These are phyloP conservation scores for Puccinia novopanici DNA, from an alignment of 1,284 basidiomycete genomes.

Conservation along the genomic window DNA sequence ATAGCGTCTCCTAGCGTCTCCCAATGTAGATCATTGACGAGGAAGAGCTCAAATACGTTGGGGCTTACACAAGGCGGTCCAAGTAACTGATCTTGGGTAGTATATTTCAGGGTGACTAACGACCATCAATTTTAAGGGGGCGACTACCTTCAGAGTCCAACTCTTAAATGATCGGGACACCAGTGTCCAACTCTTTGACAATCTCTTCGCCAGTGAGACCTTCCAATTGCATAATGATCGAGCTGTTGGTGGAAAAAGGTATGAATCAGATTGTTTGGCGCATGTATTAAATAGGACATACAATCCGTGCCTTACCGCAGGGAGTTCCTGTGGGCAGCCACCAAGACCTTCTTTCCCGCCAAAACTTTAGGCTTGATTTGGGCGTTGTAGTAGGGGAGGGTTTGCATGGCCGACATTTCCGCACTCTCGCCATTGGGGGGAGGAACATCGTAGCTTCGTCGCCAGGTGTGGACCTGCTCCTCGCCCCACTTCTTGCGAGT, in stretches of 20 bases:
- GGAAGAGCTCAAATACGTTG: too few species aligned
- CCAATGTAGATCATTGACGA: too few species aligned
- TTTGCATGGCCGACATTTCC: constrained; percentile 60
- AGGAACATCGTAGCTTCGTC: constrained; percentile 60
- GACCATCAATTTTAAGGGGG: not conserved
- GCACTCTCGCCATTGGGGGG: constrained; percentile 62
- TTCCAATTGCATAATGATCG: too few species aligned
- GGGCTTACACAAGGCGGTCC: too few species aligned
- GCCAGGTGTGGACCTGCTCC: constrained; percentile 61
- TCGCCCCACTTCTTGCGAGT: too few species aligned
- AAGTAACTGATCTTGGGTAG: not conserved
- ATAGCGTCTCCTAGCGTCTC: too few species aligned
- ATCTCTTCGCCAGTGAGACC: too few species aligned
- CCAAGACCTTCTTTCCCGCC: constrained; percentile 61
- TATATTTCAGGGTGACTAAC: not conserved
- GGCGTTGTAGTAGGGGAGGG: constrained; percentile 61
- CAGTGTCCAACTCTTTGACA: too few species aligned
- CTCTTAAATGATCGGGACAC: too few species aligned
- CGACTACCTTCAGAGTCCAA: too few species aligned
- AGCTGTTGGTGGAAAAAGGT: constrained; percentile 52
- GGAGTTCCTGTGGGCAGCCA: constrained; percentile 62
- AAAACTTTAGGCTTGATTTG: constrained; percentile 61
- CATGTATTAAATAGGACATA: not conserved
- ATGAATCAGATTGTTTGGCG: not conserved
- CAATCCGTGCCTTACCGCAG: constrained; percentile 51